These are phyloP conservation scores for Eucalyptus dawsonii DNA, from an alignment of 345 rosid species.

Conservation along the genomic window DNA sequence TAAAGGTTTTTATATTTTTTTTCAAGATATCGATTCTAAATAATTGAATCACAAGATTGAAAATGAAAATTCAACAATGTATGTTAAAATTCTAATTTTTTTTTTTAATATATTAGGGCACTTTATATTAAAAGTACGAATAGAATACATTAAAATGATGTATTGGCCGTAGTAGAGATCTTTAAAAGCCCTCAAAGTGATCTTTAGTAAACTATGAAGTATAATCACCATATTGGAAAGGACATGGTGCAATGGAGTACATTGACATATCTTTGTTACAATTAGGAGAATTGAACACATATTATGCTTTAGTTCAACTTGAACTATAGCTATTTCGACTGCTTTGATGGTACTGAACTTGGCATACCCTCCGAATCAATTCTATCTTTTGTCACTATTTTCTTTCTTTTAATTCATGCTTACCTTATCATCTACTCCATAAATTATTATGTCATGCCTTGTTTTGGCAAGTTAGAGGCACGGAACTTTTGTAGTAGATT, in stretches of 20 bases:
- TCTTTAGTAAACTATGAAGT: not conserved
- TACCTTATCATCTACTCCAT: not conserved
- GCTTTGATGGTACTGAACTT: not conserved
- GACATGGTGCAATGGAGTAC: not conserved
- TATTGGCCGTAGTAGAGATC: not conserved
- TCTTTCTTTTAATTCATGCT: not conserved
- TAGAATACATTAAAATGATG: not conserved
- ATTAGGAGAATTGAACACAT: not conserved
- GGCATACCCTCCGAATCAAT: not conserved
- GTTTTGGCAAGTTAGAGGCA: not conserved
- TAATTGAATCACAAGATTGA: not conserved
- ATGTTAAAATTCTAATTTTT: not conserved
- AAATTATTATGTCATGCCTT: not conserved
- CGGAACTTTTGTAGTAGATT: not conserved
- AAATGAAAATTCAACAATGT: not conserved
- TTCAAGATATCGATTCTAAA: not conserved
- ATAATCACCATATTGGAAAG: not conserved
- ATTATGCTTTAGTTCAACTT: not conserved
- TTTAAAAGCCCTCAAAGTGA: not conserved
- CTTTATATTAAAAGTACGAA: no score
- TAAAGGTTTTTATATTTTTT: not conserved
- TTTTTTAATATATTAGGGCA: not conserved
- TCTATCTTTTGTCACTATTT: not conserved
- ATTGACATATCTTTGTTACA: not conserved
- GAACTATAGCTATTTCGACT: not conserved